Percentiles rank a stretch among this genome's conserved stretches.
Conservation (phyloP, 2,329 filamentous ascomycete genomes). For the Cercospora sojina region DNA sequence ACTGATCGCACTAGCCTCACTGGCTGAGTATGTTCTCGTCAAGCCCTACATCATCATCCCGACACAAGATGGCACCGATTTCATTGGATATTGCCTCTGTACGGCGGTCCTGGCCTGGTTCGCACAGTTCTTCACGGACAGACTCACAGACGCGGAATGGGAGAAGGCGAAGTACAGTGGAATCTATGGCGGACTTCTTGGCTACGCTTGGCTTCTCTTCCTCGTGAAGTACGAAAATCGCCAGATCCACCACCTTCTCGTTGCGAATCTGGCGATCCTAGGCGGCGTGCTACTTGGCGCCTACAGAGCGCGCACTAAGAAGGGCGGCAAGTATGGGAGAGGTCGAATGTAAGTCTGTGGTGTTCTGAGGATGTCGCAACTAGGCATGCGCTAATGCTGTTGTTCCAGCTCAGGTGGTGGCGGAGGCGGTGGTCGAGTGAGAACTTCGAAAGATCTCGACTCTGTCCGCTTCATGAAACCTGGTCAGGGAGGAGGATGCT, state of each 20-base stretch:
- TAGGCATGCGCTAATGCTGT: background rate
- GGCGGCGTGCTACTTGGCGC: conserved; percentile 18
- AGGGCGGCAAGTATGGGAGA: background rate
- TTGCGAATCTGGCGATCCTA: conserved; percentile 23
- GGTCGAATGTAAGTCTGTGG: conserved; percentile 15
- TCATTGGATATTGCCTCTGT: conserved; percentile 22
- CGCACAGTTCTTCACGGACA: conserved; percentile 20
- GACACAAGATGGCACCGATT: conserved; percentile 16
- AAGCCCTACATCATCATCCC: conserved; percentile 22
- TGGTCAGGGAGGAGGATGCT: conserved; percentile 8
- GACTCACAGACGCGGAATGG: conserved; percentile 14
- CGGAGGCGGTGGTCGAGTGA: conserved; percentile 4
- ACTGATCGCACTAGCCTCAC: conserved; percentile 20
- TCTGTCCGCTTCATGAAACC: conserved; percentile 11
- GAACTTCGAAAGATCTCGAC: conserved; percentile 11
- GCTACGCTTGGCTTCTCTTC: conserved; percentile 25
- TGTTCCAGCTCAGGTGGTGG: background rate
- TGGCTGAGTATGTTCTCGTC: conserved; percentile 23
- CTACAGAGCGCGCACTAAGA: conserved; percentile 13
- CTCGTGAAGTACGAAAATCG: conserved; percentile 15
- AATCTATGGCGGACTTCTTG: conserved; percentile 18
- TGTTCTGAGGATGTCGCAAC: background rate
- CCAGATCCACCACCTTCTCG: conserved; percentile 22
- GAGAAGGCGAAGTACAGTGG: conserved; percentile 13
- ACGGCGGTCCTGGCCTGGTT: conserved; percentile 23